phyloP scores from a whole-genome alignment of 148 eudicot genomes.

The Persicaria maculosa region DNA sequence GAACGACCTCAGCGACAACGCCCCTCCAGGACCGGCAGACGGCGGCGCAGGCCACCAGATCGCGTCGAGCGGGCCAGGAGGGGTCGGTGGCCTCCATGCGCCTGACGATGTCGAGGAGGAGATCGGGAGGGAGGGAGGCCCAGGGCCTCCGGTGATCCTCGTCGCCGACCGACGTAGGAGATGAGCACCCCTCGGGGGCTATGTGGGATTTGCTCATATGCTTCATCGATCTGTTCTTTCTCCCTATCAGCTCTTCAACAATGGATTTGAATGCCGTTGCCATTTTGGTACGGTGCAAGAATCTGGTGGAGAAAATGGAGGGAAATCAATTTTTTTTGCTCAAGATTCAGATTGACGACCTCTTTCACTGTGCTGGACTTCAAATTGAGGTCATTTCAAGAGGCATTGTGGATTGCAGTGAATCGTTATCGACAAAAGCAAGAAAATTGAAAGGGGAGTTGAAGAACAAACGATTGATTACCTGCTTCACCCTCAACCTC shows the following conservation, averaged over 20 bases:
- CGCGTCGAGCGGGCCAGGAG: conserved; percentile 42
- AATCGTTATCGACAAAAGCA: too few relatives aligned
- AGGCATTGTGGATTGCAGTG: too few relatives aligned
- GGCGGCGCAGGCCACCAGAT: conserved; percentile 43
- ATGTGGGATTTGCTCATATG: conserved; percentile 27
- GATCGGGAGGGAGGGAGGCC: conserved; percentile 45
- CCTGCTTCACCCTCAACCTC: background rate
- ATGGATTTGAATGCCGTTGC: conserved; percentile 28
- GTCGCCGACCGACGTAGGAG: conserved; percentile 6
- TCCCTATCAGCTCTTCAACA: conserved; percentile 19
- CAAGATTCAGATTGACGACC: background rate
- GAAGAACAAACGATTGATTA: background rate
- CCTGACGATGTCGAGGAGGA: conserved; percentile 45
- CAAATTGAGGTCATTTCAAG: too few relatives aligned
- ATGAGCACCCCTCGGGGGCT: conserved; percentile 26
- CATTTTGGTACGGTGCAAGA: conserved; percentile 6
- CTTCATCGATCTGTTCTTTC: conserved; percentile 19
- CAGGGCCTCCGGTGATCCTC: conserved; percentile 26
- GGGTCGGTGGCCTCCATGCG: conserved; percentile 32
- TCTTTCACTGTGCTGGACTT: too few relatives aligned
- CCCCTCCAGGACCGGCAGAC: conserved; percentile 47
- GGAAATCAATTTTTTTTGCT: background rate
- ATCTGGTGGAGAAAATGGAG: background rate
- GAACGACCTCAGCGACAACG: conserved; percentile 27
- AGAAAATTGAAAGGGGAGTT: background rate